Evolutionary conservation across 73 alveolate species (phyloP), one percentile per base, ranked within the genome.

Genomic region (Durusdinium trenchii): DNA sequence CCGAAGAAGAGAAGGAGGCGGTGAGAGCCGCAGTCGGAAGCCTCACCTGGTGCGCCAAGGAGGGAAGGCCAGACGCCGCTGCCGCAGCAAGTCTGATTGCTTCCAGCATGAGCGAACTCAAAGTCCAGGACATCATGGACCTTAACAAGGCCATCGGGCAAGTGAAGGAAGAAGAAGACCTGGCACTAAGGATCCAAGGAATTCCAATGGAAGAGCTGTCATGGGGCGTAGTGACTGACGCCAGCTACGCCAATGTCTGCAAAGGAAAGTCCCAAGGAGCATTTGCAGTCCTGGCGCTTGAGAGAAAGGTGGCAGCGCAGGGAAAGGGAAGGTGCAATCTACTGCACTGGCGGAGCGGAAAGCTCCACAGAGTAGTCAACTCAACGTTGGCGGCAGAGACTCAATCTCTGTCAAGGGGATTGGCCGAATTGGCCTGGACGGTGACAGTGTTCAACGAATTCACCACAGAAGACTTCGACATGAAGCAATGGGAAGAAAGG

Each of bases 371-470:
- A 2, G 76, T 84, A 6, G 73, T 48, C 35, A 52, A 14, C 36
- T 51, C 78, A 16, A 84, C 78, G 42, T 38, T 84, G 0, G 76
- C 94, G 23, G 94, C 94, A 6, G 94, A 84, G 94, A 84, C 48
- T n/a, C 50, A 50, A 32, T 18, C 36, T 20, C 1, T 84, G 90
- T 79, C 45, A 6, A 1, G 50, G 9, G 90, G 67, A 2, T 42
- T 79, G 46, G 18, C 30, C 0, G 90, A 79, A 38, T 30, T 79
- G 67, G 48, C 48, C 20, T 79, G 90, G 90, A 23, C 45, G 9
- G 90, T 79, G 45, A 79, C 90, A 38, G 67, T 79, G 46, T 79
- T 35, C 45, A 7, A 79, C 40, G 90, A 79, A 43, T 14, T 79
- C 45, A 43, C 6, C 38, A 1, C 0, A 0, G 67, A 1, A 0